Evolutionary conservation across 2,329 filamentous ascomycete genomes (phyloP).

Genomic region (Trichoderma guizhouense): DNA sequence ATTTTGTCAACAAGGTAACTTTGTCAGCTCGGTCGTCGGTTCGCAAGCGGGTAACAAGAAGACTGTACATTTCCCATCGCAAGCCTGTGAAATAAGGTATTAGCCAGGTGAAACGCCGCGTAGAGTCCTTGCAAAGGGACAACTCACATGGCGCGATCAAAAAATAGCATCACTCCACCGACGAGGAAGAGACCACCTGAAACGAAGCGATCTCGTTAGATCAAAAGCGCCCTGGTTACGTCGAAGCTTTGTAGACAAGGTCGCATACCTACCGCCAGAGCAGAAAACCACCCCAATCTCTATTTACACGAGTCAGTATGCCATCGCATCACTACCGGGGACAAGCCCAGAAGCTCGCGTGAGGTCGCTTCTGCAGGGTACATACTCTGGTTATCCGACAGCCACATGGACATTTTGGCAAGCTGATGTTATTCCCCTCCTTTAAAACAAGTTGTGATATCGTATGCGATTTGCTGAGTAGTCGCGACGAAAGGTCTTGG

Average conservation of each 20-base stretch:
- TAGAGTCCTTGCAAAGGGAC: background rate
- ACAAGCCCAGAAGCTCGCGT: background rate
- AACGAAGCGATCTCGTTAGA: conserved; percentile 14
- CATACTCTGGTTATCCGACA: conserved; percentile 92
- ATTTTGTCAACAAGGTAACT: background rate
- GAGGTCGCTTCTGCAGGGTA: conserved; percentile 28
- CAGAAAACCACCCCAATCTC: conserved; percentile 98
- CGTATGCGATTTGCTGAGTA: background rate
- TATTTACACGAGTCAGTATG: conserved; percentile 43
- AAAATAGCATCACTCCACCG: conserved; percentile 93
- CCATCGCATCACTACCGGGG: background rate
- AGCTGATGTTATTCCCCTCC: background rate
- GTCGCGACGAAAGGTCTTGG: background rate
- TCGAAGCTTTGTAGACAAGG: conserved; percentile 20
- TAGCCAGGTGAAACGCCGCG: background rate
- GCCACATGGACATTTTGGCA: conserved; percentile 73
- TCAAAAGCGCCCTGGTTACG: conserved; percentile 19
- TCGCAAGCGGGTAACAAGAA: conserved; percentile 10
- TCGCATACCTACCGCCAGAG: conserved; percentile 75
- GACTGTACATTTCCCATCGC: conserved; percentile 89
- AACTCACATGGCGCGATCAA: conserved; percentile 87
- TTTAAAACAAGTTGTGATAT: background rate
- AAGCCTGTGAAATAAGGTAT: conserved; percentile 54
- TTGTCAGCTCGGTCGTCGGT: conserved; percentile 21
- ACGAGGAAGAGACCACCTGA: conserved; percentile 91